These are phyloP conservation scores for Sungouiella blattae DNA, from an alignment of 805 yeast species.

Conservation along the genomic window DNA sequence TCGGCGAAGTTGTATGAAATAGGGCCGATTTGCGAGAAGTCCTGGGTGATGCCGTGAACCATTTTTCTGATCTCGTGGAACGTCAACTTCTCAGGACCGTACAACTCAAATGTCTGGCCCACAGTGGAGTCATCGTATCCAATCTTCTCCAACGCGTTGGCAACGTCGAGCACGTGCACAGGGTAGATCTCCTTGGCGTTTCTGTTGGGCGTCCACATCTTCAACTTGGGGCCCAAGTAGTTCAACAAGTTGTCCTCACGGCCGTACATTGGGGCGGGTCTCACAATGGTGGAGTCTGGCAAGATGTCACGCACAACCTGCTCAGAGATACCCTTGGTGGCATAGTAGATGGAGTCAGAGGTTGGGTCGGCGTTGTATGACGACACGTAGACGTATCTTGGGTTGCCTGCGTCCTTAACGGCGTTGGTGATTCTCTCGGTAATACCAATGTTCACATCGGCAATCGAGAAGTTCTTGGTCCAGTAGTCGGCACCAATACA, in stretches of 20 bases:
- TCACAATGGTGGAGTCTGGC: conserved; percentile 79
- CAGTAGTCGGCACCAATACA: conserved; percentile 71
- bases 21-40: conserved; percentile 44
- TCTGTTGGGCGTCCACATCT: conserved; percentile 64
- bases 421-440: conserved; percentile 76
- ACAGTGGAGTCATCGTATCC: conserved; percentile 78
- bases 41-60: conserved; percentile 61
- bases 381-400: conserved; percentile 76
- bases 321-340: conserved; percentile 80
- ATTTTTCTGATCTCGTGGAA: conserved; percentile 63
- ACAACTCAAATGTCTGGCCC: conserved; percentile 72
- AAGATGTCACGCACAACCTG: conserved; percentile 59
- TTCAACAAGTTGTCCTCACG: conserved; percentile 68
- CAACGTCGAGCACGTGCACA: conserved; percentile 74
- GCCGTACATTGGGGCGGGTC: conserved; percentile 81
- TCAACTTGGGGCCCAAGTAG: conserved; percentile 51
- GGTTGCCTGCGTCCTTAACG: conserved; percentile 63
- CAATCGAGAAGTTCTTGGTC: conserved; percentile 79
- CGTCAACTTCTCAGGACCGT: conserved; percentile 65
- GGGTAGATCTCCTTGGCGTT: conserved; percentile 64
- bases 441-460: conserved; percentile 78
- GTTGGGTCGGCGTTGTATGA: conserved; percentile 69
- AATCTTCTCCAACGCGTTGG: conserved; percentile 71
- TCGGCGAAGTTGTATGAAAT: conserved; percentile 41
- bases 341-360: conserved; percentile 66